phyloP scores from a whole-genome alignment of 345 rosid genomes.

The Populus ilicifolia region DNA sequence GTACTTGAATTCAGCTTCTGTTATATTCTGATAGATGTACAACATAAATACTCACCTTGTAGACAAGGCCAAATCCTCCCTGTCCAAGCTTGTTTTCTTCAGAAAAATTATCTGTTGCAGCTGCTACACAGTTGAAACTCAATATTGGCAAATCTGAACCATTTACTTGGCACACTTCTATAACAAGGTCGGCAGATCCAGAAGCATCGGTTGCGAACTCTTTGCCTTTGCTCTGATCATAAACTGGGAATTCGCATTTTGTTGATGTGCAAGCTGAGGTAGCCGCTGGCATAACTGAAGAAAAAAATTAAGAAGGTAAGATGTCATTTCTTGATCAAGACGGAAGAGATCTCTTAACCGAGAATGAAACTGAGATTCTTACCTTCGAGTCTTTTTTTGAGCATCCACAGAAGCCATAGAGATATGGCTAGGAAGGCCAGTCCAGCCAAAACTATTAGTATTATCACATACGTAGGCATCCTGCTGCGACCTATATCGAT shows the following conservation, averaged over 20 bases:
- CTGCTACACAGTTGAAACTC: conserved; percentile 39
- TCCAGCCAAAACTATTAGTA: conserved; percentile 38
- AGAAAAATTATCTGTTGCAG: conserved; percentile 58
- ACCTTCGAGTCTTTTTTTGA: conserved; percentile 48
- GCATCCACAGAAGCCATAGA: conserved; percentile 42
- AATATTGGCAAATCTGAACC: conserved; percentile 51
- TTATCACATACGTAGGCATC: conserved; percentile 37
- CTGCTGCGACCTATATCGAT: conserved; percentile 29
- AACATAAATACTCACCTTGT: conserved; percentile 46
- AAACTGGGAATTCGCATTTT: conserved; percentile 26
- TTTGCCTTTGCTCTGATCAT: conserved; percentile 24
- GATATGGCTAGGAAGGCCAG: conserved; percentile 27
- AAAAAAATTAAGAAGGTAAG: not conserved
- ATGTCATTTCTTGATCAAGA: not conserved
- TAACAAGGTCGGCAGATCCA: conserved; percentile 31
- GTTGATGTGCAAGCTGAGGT: conserved; percentile 22
- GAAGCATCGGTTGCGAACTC: conserved; percentile 46
- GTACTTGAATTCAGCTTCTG: not conserved
- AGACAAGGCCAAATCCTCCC: conserved; percentile 84
- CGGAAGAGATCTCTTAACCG: too few species aligned
- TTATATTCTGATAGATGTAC: not conserved
- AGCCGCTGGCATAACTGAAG: conserved; percentile 25
- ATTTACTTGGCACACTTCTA: conserved; percentile 43
- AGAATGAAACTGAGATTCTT: not conserved
- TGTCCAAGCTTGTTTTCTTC: conserved; percentile 68